Conservation (phyloP, 2,329 filamentous ascomycete genomes). For the Tolypocladium paradoxum region DNA sequence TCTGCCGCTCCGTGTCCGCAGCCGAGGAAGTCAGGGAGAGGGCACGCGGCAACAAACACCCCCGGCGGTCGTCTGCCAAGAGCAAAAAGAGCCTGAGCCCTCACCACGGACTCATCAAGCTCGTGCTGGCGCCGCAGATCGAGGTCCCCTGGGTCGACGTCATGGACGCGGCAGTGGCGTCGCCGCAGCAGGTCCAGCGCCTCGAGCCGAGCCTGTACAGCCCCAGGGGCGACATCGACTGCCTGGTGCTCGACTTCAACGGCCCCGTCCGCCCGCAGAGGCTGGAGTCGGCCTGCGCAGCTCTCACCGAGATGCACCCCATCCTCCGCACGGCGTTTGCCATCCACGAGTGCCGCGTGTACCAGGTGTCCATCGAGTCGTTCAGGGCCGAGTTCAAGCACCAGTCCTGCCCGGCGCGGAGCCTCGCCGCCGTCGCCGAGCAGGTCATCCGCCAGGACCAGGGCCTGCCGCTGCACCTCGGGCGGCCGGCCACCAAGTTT, state of each 20-base stretch:
- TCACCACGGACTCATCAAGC: constrained; percentile 26
- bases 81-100: constrained; percentile 2
- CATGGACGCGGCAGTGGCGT: constrained; percentile 37
- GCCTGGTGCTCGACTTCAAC: constrained; percentile 36
- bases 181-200: constrained; percentile 34
- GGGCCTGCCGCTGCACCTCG: constrained; percentile 25
- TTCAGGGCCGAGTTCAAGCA: constrained; percentile 32
- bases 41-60: not conserved
- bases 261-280: constrained; percentile 29
- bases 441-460: constrained; percentile 35
- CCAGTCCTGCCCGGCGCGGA: constrained; percentile 27
- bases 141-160: constrained; percentile 30
- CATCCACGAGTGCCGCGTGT: constrained; percentile 32
- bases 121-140: constrained; percentile 30
- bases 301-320: constrained; percentile 33
- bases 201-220: constrained; percentile 37
- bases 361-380: constrained; percentile 35
- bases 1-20: constrained; percentile 26
- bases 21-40: constrained; percentile 6
- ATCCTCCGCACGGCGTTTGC: constrained; percentile 46
- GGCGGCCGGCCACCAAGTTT: constrained; percentile 36
- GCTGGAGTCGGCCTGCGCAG: constrained; percentile 35
- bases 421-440: constrained; percentile 25
- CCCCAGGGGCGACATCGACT: constrained; percentile 32
- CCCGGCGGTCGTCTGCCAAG: not conserved